Conservation (phyloP, 2,329 filamentous ascomycete species). For the Curvularia eragrostidis region DNA sequence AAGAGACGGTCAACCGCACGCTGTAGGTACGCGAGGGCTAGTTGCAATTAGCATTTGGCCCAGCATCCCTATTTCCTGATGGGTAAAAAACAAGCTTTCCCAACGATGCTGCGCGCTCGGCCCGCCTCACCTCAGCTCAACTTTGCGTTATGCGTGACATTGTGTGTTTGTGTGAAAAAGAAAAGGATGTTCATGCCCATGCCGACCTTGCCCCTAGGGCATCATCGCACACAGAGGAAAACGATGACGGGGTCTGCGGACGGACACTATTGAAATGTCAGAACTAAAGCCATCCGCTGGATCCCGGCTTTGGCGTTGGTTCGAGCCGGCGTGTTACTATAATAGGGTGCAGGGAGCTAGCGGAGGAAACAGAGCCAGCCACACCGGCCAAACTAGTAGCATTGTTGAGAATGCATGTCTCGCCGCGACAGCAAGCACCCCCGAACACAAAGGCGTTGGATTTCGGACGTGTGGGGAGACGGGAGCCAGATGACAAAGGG, state of each 20-base stretch:
- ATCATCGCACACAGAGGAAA: not conserved
- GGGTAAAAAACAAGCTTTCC: slow-evolving; percentile 1
- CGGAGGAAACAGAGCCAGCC: not conserved
- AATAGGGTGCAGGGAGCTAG: slow-evolving; percentile 2
- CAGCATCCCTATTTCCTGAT: not conserved
- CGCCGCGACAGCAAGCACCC: too few species aligned
- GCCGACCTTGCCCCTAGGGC: too few species aligned
- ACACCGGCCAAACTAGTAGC: not conserved
- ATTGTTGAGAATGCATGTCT: not conserved
- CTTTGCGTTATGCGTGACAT: not conserved
- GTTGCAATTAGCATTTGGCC: not conserved
- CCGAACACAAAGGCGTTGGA: not conserved
- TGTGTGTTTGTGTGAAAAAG: not conserved
- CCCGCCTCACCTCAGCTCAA: not conserved
- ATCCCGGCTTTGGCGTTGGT: not conserved
- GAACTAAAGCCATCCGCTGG: not conserved
- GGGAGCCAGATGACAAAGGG: not conserved
- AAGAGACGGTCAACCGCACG: not conserved
- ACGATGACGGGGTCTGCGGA: not conserved
- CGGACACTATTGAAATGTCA: not conserved
- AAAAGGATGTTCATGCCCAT: not conserved
- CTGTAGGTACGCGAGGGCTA: not conserved
- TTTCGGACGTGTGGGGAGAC: too few species aligned
- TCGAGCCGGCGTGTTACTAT: not conserved
- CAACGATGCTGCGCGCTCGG: not conserved